Percentiles rank a stretch among this genome's conserved stretches.
Evolutionary conservation across 768 basidiomycete species (phyloP).

Genomic region (Xerocomellus chrysenteron): DNA sequence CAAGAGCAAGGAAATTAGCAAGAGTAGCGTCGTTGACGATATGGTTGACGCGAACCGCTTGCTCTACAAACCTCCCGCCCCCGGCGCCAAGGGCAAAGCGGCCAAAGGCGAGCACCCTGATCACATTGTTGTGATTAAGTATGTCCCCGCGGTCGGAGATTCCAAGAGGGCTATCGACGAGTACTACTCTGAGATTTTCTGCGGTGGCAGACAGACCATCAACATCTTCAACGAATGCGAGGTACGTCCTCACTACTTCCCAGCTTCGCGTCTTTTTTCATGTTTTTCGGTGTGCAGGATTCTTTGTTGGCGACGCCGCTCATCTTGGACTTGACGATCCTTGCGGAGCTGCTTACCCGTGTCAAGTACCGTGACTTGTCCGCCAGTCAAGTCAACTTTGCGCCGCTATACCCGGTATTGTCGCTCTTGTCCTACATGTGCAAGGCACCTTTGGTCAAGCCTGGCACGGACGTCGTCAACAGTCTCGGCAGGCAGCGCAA

Average conservation of each 20-base stretch:
- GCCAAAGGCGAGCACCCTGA: conserved; percentile 96
- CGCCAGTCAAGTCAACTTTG: conserved; percentile 56
- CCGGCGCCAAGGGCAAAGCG: conserved; percentile 51
- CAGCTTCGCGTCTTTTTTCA: not conserved
- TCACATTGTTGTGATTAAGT: conserved; percentile 96
- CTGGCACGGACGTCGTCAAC: conserved; percentile 92
- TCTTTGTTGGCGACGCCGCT: conserved; percentile 94
- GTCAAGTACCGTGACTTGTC: conserved; percentile 75
- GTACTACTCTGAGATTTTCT: conserved; percentile 98
- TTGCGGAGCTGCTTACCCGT: conserved; percentile 92
- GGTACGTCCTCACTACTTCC: conserved; percentile 37
- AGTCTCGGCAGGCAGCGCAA: conserved; percentile 92
- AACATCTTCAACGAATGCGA: conserved; percentile 99
- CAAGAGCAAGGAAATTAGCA: conserved; percentile 98
- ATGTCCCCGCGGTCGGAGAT: conserved; percentile 94
- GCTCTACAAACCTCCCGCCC: conserved; percentile 80
- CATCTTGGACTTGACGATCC: conserved; percentile 90
- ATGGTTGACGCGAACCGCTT: conserved; percentile 93
- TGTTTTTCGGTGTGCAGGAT: conserved; percentile 49
- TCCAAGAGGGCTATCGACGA: conserved; percentile 99
- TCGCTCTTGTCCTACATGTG: conserved; percentile 96
- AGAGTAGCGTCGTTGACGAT: conserved; percentile 96
- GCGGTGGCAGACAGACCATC: conserved; percentile 91
- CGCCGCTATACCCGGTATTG: conserved; percentile 85
- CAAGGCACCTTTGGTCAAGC: conserved; percentile 97